Evolutionary conservation across 2,329 filamentous ascomycete species (phyloP), one percentile per base, ranked within the genome.

Genomic region (Talaromyces sp.): DNA sequence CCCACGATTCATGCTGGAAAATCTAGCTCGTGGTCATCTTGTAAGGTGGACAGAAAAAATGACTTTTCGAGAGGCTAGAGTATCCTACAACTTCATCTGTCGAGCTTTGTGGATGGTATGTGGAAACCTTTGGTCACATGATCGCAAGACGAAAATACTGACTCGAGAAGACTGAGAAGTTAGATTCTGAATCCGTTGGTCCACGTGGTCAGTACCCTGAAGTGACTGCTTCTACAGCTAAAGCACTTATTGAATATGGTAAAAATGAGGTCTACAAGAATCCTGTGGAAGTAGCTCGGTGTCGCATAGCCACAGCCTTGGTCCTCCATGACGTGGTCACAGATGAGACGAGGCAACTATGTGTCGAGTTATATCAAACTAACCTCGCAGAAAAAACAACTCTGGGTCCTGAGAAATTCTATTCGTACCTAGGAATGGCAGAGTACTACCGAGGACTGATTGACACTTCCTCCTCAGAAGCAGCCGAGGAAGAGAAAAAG

Each of bases 331-430:
- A 18, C 21, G 35, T 14, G 6, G 1, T 1, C 16, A n/a, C 14
- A 5, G 21, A 40, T n/a, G 54, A 57, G 31, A 57, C 21, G 9
- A 40, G 35, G 23, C 1, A 57, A 28, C 35, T 57, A 9, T 40
- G 35, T 28, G 37, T 57, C 54, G 54, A 57, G n/a, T 35, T 57
- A 21, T 57, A 57, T 31, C 35, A 57, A 28, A 42, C 54, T 16
- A 57, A 57, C 16, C 23, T 57, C 18, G 9, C 54, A 2, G 54
- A 57, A 40, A 40, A 6, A n/a, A 57, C 54, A 39, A 57, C 54
- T 42, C 23, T 57, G 9, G 54, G 54, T 18, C 54, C 54, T n/a
- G 54, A 57, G 37, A 57, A 57, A 31, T 57, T 57, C 7, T 57
- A 57, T 28, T 57, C 54, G 3, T 57, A 57, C 37, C 40, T 57